These are phyloP conservation scores for Herpomyces periplanetae DNA, from an alignment of 2,329 filamentous ascomycete genomes.

Conservation along the genomic window DNA sequence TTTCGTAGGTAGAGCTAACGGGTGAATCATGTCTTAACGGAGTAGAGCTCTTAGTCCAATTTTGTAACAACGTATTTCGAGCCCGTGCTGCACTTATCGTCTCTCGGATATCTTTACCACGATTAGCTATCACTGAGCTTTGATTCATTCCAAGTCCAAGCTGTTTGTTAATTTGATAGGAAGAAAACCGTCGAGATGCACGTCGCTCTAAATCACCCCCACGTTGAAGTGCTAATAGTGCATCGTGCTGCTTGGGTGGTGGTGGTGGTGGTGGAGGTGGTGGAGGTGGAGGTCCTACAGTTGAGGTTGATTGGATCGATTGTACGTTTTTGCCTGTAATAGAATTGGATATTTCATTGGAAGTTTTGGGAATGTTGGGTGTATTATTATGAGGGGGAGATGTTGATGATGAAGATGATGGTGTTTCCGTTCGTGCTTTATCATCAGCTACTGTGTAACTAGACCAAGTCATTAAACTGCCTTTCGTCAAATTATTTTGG, in stretches of 20 bases:
- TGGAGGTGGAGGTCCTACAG: slow-evolving; percentile 14
- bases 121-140: slow-evolving; percentile 43
- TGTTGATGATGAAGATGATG: slow-evolving; percentile 7
- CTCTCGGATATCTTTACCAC: slow-evolving; percentile 44
- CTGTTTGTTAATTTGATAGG: slow-evolving; percentile 86
- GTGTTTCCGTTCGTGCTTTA: slow-evolving; percentile 10
- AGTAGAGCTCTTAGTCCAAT: slow-evolving; percentile 13
- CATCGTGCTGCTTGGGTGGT: slow-evolving; percentile 48
- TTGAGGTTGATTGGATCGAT: slow-evolving; percentile 16
- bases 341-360: slow-evolving; percentile 9
- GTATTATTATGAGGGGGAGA: slow-evolving; percentile 5
- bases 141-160: slow-evolving; percentile 42
- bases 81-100: slow-evolving; percentile 32
- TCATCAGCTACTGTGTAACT: slow-evolving; percentile 10
- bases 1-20: too few species aligned
- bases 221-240: slow-evolving; percentile 53
- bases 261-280: slow-evolving; percentile 41
- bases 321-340: background rate
- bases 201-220: slow-evolving; percentile 68
- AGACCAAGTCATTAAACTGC: too few species aligned
- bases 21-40: slow-evolving; percentile 16
- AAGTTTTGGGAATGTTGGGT: slow-evolving; percentile 6
- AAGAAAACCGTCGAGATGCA: slow-evolving; percentile 68
- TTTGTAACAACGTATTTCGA: slow-evolving; percentile 15
- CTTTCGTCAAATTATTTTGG: too few species aligned